Evolutionary conservation across 345 rosid genomes (phyloP).

Genomic region (Lepidium aucheri): DNA sequence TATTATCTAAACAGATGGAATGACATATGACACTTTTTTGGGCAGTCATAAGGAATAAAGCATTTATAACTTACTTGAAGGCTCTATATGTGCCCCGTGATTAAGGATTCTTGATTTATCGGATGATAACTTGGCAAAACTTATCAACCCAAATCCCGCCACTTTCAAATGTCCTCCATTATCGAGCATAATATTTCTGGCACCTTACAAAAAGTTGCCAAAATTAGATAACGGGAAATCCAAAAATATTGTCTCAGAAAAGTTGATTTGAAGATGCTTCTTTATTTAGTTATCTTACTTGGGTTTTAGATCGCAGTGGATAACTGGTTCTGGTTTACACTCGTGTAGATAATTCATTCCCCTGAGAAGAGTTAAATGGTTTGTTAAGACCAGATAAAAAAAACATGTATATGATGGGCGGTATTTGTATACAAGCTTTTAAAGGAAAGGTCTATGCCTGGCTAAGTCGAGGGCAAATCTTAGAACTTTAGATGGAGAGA

Average conservation of each 20-base stretch:
- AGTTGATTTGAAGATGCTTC: slow-evolving; percentile 26
- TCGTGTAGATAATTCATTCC: slow-evolving; percentile 82
- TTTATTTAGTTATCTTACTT: slow-evolving; percentile 72
- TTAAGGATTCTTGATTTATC: slow-evolving; percentile 53
- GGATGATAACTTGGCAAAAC: slow-evolving; percentile 46
- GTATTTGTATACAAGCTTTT: neutral
- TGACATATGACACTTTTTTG: neutral
- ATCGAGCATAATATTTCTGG: slow-evolving; percentile 99
- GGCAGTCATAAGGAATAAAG: neutral
- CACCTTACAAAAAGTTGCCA: slow-evolving; percentile 88
- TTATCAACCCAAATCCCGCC: slow-evolving; percentile 76
- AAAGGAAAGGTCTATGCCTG: slow-evolving; percentile 42
- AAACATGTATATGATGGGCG: neutral
- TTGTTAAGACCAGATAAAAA: neutral
- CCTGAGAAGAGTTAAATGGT: slow-evolving; percentile 43
- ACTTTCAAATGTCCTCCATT: slow-evolving; percentile 77
- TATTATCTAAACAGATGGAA: neutral
- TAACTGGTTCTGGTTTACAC: slow-evolving; percentile 84
- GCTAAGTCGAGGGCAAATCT: slow-evolving; percentile 89
- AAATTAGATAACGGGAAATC: slow-evolving; percentile 50
- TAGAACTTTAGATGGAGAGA: slow-evolving; percentile 68
- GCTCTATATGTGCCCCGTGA: slow-evolving; percentile 41
- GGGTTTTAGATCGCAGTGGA: slow-evolving; percentile 90
- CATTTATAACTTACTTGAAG: slow-evolving; percentile 47
- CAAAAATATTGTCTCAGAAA: slow-evolving; percentile 11